These are phyloP conservation scores for Xylaria flabelliformis DNA, from an alignment of 495 filamentous ascomycete genomes.

Conservation along the genomic window DNA sequence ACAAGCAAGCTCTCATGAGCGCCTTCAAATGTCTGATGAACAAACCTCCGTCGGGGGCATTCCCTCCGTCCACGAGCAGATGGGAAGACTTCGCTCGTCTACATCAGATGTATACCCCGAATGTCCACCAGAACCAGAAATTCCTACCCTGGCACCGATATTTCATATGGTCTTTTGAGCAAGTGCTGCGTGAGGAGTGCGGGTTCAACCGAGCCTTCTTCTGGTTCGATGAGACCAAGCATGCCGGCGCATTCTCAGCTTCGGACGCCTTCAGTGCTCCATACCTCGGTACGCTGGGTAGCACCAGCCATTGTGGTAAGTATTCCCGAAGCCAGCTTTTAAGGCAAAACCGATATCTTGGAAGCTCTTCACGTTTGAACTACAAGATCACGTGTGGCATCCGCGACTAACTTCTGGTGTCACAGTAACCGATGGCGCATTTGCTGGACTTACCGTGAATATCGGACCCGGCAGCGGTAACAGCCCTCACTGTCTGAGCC, in stretches of 20 bases:
- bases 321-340: neutral
- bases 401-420: neutral
- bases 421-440: slow-evolving; percentile 35
- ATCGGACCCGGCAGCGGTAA: slow-evolving; percentile 34
- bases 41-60: slow-evolving; percentile 32
- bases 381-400: neutral
- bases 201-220: slow-evolving; percentile 37
- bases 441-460: slow-evolving; percentile 37
- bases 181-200: slow-evolving; percentile 62
- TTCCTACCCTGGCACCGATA: slow-evolving; percentile 67
- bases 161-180: slow-evolving; percentile 61
- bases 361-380: neutral
- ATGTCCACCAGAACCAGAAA: slow-evolving; percentile 34
- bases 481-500: slow-evolving; percentile 27
- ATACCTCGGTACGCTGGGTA: slow-evolving; percentile 20
- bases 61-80: slow-evolving; percentile 23
- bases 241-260: slow-evolving; percentile 21
- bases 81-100: slow-evolving; percentile 28
- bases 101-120: slow-evolving; percentile 24
- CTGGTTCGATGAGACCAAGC: slow-evolving; percentile 33
- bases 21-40: slow-evolving; percentile 36
- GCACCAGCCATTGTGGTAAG: slow-evolving; percentile 29
- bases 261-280: slow-evolving; percentile 23
- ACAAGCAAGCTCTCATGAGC: slow-evolving; percentile 31
- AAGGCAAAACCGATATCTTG: neutral